These are phyloP conservation scores for Amaranthus tricolor DNA, from an alignment of 179 eudicot species.

Conservation along the genomic window DNA sequence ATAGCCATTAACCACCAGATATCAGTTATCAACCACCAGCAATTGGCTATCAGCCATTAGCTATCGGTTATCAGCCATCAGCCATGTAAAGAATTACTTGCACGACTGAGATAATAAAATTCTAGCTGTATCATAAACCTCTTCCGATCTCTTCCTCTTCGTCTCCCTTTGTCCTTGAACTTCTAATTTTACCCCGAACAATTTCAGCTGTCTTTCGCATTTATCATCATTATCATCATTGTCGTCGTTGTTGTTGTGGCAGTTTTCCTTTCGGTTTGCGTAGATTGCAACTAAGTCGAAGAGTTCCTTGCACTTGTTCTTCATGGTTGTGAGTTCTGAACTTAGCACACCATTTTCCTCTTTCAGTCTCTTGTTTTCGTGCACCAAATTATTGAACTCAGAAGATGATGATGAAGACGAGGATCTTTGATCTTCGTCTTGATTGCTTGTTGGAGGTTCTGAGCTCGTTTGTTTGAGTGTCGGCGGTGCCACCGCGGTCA, in stretches of 20 bases:
- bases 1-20: too few relatives aligned
- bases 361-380: slow-evolving; percentile 77
- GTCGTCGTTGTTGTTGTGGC: background rate
- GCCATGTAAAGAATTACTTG: slow-evolving; percentile 21
- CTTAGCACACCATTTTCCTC: slow-evolving; percentile 52
- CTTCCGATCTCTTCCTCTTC: slow-evolving; percentile 43
- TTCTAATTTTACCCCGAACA: slow-evolving; percentile 84
- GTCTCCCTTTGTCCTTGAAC: slow-evolving; percentile 36
- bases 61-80: too few relatives aligned
- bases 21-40: too few relatives aligned
- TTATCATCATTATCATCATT: slow-evolving; percentile 25
- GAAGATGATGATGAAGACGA: slow-evolving; percentile 74
- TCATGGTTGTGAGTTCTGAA: slow-evolving; percentile 62
- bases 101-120: slow-evolving; percentile 40
- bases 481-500: background rate
- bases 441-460: slow-evolving; percentile 12
- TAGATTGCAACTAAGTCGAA: slow-evolving; percentile 54
- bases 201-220: slow-evolving; percentile 44
- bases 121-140: slow-evolving; percentile 34
- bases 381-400: slow-evolving; percentile 47
- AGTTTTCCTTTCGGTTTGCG: background rate
- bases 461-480: slow-evolving; percentile 1
- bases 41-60: too few relatives aligned
- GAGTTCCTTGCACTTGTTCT: slow-evolving; percentile 72
- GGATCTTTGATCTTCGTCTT: slow-evolving; percentile 61